Evolutionary conservation across 768 basidiomycete species (phyloP), one percentile per base, ranked within the genome.

Genomic region (Tulasnella sp.): DNA sequence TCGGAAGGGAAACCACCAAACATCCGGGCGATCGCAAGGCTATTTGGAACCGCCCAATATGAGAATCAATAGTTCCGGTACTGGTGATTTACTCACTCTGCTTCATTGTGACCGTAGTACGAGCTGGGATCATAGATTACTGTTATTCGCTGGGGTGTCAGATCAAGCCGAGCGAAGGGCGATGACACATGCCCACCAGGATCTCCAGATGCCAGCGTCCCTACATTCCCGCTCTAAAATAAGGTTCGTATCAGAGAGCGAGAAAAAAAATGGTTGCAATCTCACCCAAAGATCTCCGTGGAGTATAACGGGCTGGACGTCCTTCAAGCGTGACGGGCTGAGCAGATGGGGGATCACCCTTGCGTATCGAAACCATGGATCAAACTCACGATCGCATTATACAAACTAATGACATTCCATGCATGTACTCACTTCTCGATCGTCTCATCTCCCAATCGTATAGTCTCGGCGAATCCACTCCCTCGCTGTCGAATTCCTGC

Each of bases 241-340:
- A 24, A 29, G 9, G 43, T 34, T 19, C 32, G 23, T 32, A 38
- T 8, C 42, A 56, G 58, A 49, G 43, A 45, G 53, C 21, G 4
- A 30, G 43, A n/a, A 10, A n/a, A 27, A 23, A 44, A 11, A 3
- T 30, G 4, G 45, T 19, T 3, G 21, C 17, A 10, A 30, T 68
- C 79, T 56, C 69, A 85, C 86, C 86, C 88, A 90, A 34, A 89
- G 74, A 67, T 89, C 88, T 1, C 88, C 88, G 63, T 90, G 88
- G 9, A 88, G 68, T 21, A 88, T 75, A 1, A 83, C 85, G 1
- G 88, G 88, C 43, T 80, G 70, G 29, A 87, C 50, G 42, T 56
- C 75, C 10, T 70, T 68, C 54, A 89, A 70, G 1, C 55, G 63
- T 15, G 76, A 32, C 17, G 58, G 70, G 15, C 77, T 77, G 43